A percentile compares a stretch with the other conserved stretches of the same genome.
Conservation (phyloP, 768 basidiomycete species). For the Inosperma sp. region DNA sequence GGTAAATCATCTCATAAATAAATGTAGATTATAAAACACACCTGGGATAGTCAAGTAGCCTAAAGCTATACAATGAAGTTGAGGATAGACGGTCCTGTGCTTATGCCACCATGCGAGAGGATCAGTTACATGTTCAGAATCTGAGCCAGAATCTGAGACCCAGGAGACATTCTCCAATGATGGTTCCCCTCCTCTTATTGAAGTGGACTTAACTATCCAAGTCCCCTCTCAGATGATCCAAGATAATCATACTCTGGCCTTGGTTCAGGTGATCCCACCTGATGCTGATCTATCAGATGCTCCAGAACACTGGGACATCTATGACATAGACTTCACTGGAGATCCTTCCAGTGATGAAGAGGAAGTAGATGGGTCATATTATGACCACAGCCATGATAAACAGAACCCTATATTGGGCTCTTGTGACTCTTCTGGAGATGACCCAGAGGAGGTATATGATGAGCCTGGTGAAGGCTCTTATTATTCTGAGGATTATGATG, state of each 20-base stretch:
- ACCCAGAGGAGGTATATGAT: not conserved
- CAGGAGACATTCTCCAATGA: slow-evolving; percentile 1
- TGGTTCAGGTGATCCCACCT: not conserved
- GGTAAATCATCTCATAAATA: not conserved
- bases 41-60: not conserved
- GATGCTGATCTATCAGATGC: not conserved
- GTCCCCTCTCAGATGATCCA: not conserved
- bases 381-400: not conserved
- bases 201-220: not conserved
- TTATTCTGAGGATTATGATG: too few relatives aligned
- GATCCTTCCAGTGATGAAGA: not conserved
- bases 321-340: not conserved
- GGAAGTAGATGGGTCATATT: not conserved
- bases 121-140: slow-evolving; percentile 17
- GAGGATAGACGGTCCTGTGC: slow-evolving; percentile 18
- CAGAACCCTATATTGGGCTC: too few relatives aligned
- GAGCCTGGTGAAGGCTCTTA: not conserved
- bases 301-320: not conserved
- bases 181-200: not conserved
- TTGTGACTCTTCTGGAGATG: too few relatives aligned
- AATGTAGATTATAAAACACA: not conserved
- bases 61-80: slow-evolving; percentile 26
- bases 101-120: slow-evolving; percentile 30
- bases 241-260: not conserved
- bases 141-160: slow-evolving; percentile 1